Evolutionary conservation across 805 yeast genomes (phyloP).

Genomic region (Candida glaebosa): DNA sequence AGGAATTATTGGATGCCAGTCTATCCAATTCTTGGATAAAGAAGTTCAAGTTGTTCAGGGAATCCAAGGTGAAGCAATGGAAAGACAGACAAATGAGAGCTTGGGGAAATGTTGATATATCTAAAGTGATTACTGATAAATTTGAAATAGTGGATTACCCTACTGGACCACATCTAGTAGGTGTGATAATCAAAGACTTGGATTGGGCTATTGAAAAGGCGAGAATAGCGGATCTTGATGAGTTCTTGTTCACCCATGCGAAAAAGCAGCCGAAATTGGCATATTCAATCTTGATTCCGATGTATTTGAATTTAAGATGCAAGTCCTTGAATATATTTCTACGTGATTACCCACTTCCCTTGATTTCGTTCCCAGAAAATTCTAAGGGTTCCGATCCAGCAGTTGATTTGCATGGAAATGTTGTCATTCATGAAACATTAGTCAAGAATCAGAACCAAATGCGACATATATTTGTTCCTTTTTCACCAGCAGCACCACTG

Average conservation of each 20-base stretch:
- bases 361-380: conserved; percentile 46
- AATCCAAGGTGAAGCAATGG: conserved; percentile 23
- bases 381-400: conserved; percentile 21
- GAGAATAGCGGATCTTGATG: conserved; percentile 29
- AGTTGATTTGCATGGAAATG: conserved; percentile 37
- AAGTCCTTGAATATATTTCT: conserved; percentile 42
- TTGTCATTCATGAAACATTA: conserved; percentile 58
- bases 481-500: conserved; percentile 49
- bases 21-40: conserved; percentile 33
- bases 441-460: conserved; percentile 39
- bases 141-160: conserved; percentile 33
- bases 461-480: conserved; percentile 52
- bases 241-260: conserved; percentile 32
- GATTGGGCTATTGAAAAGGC: conserved; percentile 28
- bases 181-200: conserved; percentile 25
- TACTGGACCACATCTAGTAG: conserved; percentile 31
- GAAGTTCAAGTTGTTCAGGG: conserved; percentile 25
- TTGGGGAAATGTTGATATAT: conserved; percentile 35
- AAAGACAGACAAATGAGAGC: conserved; percentile 18
- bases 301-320: conserved; percentile 44
- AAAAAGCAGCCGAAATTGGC: conserved; percentile 51
- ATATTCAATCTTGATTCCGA: conserved; percentile 55
- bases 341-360: conserved; percentile 57
- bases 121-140: conserved; percentile 26
- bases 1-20: conserved; percentile 20